These are phyloP conservation scores for Cordyceps javanica DNA, from an alignment of 2,329 filamentous ascomycete genomes.

Conservation along the genomic window DNA sequence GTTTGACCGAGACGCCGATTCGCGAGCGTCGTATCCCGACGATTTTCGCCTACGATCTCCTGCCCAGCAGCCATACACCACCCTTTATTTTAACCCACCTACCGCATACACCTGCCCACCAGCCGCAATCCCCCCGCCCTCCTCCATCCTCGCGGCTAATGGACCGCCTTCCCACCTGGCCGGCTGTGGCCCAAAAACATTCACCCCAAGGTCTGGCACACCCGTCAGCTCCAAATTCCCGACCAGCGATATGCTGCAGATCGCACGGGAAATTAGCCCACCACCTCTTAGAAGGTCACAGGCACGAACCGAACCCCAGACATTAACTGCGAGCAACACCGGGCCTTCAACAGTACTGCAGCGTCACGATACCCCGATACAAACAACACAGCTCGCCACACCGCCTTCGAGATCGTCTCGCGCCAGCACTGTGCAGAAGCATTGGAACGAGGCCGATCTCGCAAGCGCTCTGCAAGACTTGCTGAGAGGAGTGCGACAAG, in stretches of 20 bases:
- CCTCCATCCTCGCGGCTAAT: constrained; percentile 2
- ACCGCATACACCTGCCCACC: neutral
- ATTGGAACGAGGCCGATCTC: constrained; percentile 2
- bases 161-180: neutral
- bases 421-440: neutral
- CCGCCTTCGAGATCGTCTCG: constrained; percentile 9
- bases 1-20: neutral
- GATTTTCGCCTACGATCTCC: neutral
- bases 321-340: neutral
- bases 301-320: neutral
- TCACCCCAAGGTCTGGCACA: neutral
- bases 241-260: neutral
- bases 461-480: constrained; percentile 28
- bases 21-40: neutral
- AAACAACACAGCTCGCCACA: constrained; percentile 10
- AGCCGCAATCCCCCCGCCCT: neutral
- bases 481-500: constrained; percentile 37
- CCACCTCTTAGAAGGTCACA: constrained; percentile 21
- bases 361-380: neutral
- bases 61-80: neutral
- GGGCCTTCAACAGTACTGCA: constrained; percentile 15
- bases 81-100: neutral
- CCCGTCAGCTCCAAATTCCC: neutral
- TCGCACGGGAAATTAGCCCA: constrained; percentile 21
- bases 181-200: neutral